Base-by-base conservation (phyloP, 148 eudicot species). In the Euryodendron excelsum region DNA sequence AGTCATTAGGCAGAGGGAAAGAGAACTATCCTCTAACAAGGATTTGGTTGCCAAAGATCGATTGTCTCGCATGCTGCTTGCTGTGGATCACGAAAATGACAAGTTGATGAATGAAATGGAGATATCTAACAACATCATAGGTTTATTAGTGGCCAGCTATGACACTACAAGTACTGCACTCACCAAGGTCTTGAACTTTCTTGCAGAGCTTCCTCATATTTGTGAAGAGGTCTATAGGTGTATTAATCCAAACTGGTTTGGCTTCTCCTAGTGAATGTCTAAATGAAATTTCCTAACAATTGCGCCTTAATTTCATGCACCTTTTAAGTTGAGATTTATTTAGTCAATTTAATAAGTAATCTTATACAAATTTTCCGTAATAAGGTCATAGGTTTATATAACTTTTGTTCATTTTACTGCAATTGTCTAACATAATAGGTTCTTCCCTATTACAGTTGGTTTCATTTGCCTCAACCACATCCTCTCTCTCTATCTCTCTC, bases 161-260 rank as follows among this genome's bases (percentile, higher is more conserved):
- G 80, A 78, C 66, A 78, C 74, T 52, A 73, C 74, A 4, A 78
- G 80, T 58, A 11, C 80, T 33, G 53, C 80, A 9, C 23, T 69
- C 18, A 36, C 74, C 45, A 28, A 37, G 30, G 70, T 58, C 59
- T 64, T 78, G 20, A 78, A 69, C 65, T 78, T 33, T 59, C 80
- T 78, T 78, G 80, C 80, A 30, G 74, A 78, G 67, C 74, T 67
- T 58, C 80, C 80, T 13, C 55, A 78, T 37, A 30, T 78, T 7
- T 78, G 69, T 55, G 14, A 68, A n/a, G 60, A 56, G 31, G 80
- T 78, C 20, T 67, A 20, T 11, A 69, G 68, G n/a, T 74, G 80
- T 78, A 78, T 7, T 45, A 9, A 20, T 15, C 20, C 9, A 1
- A 1, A 37, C 0, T 8, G 4, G 20, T 20, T 20, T 20, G 10